Evolutionary conservation across 1,284 basidiomycete genomes (phyloP), one percentile per base, ranked within the genome.

Genomic region (Leucocoprinus gongylophorus): DNA sequence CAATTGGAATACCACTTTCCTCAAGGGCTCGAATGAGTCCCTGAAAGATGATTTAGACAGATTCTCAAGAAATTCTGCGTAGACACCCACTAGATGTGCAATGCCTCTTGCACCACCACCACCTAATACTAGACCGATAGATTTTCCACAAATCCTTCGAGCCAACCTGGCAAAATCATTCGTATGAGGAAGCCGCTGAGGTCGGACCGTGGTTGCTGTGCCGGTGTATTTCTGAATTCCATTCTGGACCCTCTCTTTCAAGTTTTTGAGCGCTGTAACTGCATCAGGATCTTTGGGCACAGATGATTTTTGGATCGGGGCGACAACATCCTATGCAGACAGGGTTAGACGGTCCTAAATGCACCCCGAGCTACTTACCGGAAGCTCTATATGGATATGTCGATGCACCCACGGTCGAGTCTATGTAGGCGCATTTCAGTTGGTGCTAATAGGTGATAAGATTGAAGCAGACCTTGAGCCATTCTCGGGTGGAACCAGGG

Each of bases 91-190:
- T 55, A 99, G 71, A 71, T 99, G 97, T 1, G 94, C 87, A 58
- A 98, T 85, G 26, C 95, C 95, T 49, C 97, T 81, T 5, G 95
- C 97, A 7, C 97, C 95, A 12, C 95, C 97, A 12, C 95, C 95
- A 17, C 95, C 95, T 0, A 99, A 78, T 3, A 99, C 93, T 30
- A 99, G 73, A 1, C 95, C 97, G 53, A 99, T 89, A 12, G 91
- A 93, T 63, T 86, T 91, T 9, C 95, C 95, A 62, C 93, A 97
- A 49, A 99, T 78, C 48, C 95, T 75, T 49, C 95, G 76, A 0
- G 95, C 97, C 35, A 99, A 71, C 35, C 97, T 79, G 12, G 94
- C 86, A 68, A 99, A 98, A 67, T 99, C 95, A 59, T 88, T 94
- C 57, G 83, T 80, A 61, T 95, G 86, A 1, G 89, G 81, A 9